phyloP scores from a whole-genome alignment of 2,329 filamentous ascomycete genomes.

The Rhinocladiella mackenziei region DNA sequence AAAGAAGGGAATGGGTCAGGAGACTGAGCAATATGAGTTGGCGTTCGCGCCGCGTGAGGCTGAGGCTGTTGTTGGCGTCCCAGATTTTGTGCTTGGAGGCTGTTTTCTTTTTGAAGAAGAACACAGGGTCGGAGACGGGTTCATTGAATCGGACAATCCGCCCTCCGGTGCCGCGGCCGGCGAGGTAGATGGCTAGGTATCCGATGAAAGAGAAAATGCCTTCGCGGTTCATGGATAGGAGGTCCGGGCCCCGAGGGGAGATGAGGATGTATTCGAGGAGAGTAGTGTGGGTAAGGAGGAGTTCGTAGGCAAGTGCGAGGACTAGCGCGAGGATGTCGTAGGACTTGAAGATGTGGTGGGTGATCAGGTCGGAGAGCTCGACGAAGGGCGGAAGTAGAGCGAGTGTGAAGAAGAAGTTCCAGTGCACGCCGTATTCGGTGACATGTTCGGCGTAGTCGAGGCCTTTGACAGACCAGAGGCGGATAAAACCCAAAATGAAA shows the following conservation, averaged over 20 bases:
- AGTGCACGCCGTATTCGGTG: constrained; percentile 95
- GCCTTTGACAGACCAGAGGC: constrained; percentile 85
- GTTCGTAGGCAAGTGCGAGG: constrained; percentile 67
- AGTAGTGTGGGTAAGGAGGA: constrained; percentile 68
- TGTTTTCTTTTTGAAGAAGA: no score
- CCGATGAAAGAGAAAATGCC: constrained; percentile 93
- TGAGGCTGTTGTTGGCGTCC: not conserved
- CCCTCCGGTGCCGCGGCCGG: constrained; percentile 79
- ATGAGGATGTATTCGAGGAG: constrained; percentile 79
- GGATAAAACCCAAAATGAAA: constrained; percentile 71
- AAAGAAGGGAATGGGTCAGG: constrained; percentile 43
- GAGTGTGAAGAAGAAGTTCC: constrained; percentile 99
- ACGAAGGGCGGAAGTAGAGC: constrained; percentile 84
- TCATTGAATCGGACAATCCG: constrained; percentile 54
- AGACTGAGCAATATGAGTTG: constrained; percentile 17
- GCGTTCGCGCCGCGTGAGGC: constrained; percentile 12
- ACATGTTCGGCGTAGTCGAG: constrained; percentile 96
- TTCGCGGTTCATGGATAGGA: constrained; percentile 87
- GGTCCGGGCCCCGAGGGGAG: constrained; percentile 66
- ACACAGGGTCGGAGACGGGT: not conserved
- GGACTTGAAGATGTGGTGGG: constrained; percentile 59
- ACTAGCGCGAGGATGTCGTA: constrained; percentile 71
- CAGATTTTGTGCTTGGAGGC: constrained; percentile 1
- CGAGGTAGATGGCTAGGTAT: constrained; percentile 90
- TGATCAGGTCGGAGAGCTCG: constrained; percentile 69